These are phyloP conservation scores for Pterula multifida DNA, from an alignment of 1,284 basidiomycete genomes.

Conservation along the genomic window DNA sequence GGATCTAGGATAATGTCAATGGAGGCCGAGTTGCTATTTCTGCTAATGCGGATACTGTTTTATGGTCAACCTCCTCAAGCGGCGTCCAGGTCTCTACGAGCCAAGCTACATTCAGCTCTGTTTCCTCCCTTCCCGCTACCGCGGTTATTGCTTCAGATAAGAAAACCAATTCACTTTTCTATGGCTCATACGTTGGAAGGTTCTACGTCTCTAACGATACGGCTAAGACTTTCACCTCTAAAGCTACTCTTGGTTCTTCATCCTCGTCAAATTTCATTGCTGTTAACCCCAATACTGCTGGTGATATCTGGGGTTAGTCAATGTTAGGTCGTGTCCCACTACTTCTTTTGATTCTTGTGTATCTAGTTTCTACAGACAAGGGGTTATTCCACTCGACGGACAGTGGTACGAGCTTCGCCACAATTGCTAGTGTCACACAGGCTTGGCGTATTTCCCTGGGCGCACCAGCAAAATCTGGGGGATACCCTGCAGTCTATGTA, in stretches of 20 bases:
- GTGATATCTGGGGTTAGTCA: conserved; percentile 7
- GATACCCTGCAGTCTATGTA: conserved; percentile 45
- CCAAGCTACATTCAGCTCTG: conserved; percentile 33
- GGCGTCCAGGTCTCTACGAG: conserved; percentile 42
- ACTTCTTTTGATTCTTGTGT: conserved; percentile 21
- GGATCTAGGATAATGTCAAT: conserved; percentile 15
- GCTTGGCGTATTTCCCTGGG: conserved; percentile 51
- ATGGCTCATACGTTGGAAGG: conserved; percentile 37
- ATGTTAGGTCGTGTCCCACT: neutral
- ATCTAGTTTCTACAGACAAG: conserved; percentile 51
- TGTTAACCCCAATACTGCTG: conserved; percentile 38
- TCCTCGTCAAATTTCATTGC: conserved; percentile 37
- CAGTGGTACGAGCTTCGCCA: conserved; percentile 35
- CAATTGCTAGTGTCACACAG: conserved; percentile 32
- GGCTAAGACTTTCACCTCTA: conserved; percentile 36
- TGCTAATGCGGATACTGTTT: conserved; percentile 42
- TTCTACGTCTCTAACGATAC: conserved; percentile 49
- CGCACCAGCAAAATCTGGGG: conserved; percentile 33
- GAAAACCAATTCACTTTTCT: conserved; percentile 42
- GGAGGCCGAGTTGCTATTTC: conserved; percentile 49
- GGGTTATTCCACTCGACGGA: conserved; percentile 52
- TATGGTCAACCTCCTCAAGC: conserved; percentile 39
- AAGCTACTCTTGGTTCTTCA: conserved; percentile 34
- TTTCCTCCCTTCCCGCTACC: conserved; percentile 35
- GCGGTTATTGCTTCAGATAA: conserved; percentile 53